Conservation (phyloP, 2,329 filamentous ascomycete species). For the Neocucurbitaria cava region DNA sequence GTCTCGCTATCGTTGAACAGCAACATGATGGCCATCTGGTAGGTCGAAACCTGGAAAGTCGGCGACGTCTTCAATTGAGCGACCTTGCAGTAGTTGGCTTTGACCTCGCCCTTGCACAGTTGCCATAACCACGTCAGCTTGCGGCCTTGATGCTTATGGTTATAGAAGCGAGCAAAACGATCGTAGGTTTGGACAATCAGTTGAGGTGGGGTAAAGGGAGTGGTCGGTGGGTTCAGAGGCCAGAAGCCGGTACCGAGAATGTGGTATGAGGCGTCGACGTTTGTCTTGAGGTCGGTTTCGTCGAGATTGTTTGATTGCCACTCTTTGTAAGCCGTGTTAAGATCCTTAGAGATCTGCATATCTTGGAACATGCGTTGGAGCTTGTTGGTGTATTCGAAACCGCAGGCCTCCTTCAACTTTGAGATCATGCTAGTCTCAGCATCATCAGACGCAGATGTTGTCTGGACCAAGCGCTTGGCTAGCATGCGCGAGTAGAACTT, state of each 20-base stretch:
- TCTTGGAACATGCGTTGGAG: slow-evolving; percentile 99
- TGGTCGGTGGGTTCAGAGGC: slow-evolving; percentile 87
- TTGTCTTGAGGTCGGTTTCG: slow-evolving; percentile 69
- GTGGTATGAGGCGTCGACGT: slow-evolving; percentile 86
- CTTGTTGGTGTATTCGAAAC: slow-evolving; percentile 99
- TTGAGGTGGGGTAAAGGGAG: slow-evolving; percentile 84
- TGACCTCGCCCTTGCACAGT: slow-evolving; percentile 95
- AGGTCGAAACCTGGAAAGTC: slow-evolving; percentile 96
- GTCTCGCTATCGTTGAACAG: slow-evolving; percentile 92
- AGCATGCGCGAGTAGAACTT: slow-evolving; percentile 99
- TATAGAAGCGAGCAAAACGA: slow-evolving; percentile 89
- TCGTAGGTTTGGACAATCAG: slow-evolving; percentile 89
- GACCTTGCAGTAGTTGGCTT: slow-evolving; percentile 86
- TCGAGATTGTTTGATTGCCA: slow-evolving; percentile 72
- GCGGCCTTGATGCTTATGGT: slow-evolving; percentile 93
- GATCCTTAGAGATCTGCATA: slow-evolving; percentile 97
- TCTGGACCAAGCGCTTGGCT: slow-evolving; percentile 91
- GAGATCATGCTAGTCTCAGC: slow-evolving; percentile 99
- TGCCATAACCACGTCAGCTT: slow-evolving; percentile 99
- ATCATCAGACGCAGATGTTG: slow-evolving; percentile 94
- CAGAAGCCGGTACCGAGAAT: slow-evolving; percentile 97
- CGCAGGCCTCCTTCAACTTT: slow-evolving; percentile 97
- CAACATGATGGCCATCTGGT: slow-evolving; percentile 95
- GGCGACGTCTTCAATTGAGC: slow-evolving; percentile 76
- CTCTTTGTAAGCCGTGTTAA: slow-evolving; percentile 88